Base-by-base conservation (phyloP, 176 grass and related monocot species). In the Dendrocalamus sinicus region DNA sequence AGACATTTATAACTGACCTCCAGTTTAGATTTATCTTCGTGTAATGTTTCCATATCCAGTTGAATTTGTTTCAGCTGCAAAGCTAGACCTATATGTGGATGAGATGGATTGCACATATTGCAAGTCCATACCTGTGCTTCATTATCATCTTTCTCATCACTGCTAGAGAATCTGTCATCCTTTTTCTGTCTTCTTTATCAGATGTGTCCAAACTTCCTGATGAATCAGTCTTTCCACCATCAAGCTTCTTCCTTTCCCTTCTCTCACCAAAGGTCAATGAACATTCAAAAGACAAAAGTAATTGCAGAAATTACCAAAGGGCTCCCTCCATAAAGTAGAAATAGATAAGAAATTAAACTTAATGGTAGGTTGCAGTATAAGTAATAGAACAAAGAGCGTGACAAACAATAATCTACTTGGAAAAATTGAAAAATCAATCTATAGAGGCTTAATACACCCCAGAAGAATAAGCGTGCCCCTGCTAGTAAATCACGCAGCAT, bases 21-120 rank as follows among this genome's bases (percentile, higher is more conserved):
- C 50, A 90, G 72, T 81, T 88, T 85, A 44, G 89, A 92, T 89
- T 94, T 97, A 78, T 90, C 87, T 86, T 94, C 94, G 47, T 55
- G 67, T 17, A 97, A 87, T 78, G 73, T 81, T 73, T 94, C 88
- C 84, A 97, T 86, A 50, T 90, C 91, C 71, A 90, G 70, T 61
- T 88, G 76, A 80, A 94, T 86, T 86, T 89, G 92, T 77, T 92
- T 92, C 59, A 94, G 45, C 94, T 97, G 77, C 54, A 77, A 15
- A 32, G 8, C 35, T 70, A n/a, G 24, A 73, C 62, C 57, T 75
- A 62, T 58, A 47, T 74, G n/a, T 47, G n/a, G 64, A 84, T 43
- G 22, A 67, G 45, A 81, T 78, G 59, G 35, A 81, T 54, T 50
- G 20, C 23, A 61, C 28, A 78, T 20, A 81, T 39, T 50, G 16